Base-by-base conservation (phyloP, 179 eudicot genomes). In the Dionaea muscipula region DNA sequence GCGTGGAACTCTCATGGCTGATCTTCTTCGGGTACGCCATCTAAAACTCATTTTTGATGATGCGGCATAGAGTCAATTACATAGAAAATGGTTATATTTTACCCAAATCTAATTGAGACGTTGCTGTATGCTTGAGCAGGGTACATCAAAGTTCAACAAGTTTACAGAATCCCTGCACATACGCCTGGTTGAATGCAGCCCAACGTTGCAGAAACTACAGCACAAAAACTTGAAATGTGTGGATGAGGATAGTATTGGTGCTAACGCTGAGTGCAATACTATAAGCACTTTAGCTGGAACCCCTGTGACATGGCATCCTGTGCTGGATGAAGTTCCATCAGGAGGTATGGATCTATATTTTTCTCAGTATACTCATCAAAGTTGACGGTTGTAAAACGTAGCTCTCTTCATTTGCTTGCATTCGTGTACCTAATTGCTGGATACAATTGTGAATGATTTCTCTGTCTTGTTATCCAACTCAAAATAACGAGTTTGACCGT, bases 1-100 rank as follows among this genome's bases (percentile, higher is more conserved):
- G 68, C 73, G 96, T 69, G 98, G 98, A 67, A 87, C 98, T 57
- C 88, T 91, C 55, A 80, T 91, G 93, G 96, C 82, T 46, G 94
- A 91, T 72, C 94, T 91, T 70, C 70, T 91, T 45, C 80, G 93
- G 43, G 98, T 91, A 79, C 59, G 76, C 44, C 18, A 20, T 57
- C 21, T 26, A 23, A 22, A 14, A 17, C 37, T 36, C 18, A 17
- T 28, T 46, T 55, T 23, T 47, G 38, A n/a, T 7, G 16, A n/a
- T n/a, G n/a, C n/a, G n/a, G n/a, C n/a, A n/a, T n/a, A n/a, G n/a
- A n/a, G n/a, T n/a, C n/a, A n/a, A n/a, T n/a, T n/a, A n/a, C n/a
- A n/a, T n/a, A n/a, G n/a, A n/a, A n/a, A n/a, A n/a, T n/a, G n/a
- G n/a, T n/a, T n/a, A n/a, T n/a, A n/a, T n/a, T n/a, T n/a, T n/a